phyloP scores from a whole-genome alignment of 2,329 filamentous ascomycete species.

The Plectosphaerella sp. region DNA sequence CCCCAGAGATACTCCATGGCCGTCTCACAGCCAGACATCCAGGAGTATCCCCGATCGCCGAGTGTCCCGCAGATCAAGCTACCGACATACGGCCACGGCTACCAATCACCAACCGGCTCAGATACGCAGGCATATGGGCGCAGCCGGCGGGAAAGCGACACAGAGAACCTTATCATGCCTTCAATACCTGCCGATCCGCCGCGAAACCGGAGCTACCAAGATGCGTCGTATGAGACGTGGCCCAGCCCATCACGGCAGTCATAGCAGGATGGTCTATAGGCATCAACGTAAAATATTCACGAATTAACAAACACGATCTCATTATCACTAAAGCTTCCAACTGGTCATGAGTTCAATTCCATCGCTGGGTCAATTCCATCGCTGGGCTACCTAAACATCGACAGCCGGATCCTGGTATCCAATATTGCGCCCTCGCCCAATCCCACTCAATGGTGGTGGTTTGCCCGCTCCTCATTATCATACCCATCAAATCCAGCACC shows the following conservation, averaged over 20 bases:
- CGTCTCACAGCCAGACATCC: no score
- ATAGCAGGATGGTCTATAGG: neutral
- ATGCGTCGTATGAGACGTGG: neutral
- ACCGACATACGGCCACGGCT: neutral
- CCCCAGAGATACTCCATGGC: no score
- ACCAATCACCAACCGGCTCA: neutral
- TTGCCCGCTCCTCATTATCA: neutral
- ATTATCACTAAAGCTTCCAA: no score
- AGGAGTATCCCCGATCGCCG: no score
- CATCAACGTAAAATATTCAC: neutral
- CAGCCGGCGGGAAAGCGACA: neutral
- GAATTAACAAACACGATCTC: neutral
- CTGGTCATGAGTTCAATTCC: no score
- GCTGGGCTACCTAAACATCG: neutral
- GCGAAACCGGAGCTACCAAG: neutral
- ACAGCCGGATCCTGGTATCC: neutral
- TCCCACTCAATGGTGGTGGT: no score
- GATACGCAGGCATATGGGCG: neutral
- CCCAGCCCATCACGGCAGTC: neutral
- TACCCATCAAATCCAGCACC: neutral
- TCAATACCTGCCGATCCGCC: neutral
- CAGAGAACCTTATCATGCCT: neutral
- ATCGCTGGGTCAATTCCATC: no score
- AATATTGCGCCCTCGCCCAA: neutral
- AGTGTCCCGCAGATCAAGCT: neutral